These are phyloP conservation scores for Xylaria sp. DNA, from an alignment of 2,329 filamentous ascomycete genomes.

Conservation along the genomic window DNA sequence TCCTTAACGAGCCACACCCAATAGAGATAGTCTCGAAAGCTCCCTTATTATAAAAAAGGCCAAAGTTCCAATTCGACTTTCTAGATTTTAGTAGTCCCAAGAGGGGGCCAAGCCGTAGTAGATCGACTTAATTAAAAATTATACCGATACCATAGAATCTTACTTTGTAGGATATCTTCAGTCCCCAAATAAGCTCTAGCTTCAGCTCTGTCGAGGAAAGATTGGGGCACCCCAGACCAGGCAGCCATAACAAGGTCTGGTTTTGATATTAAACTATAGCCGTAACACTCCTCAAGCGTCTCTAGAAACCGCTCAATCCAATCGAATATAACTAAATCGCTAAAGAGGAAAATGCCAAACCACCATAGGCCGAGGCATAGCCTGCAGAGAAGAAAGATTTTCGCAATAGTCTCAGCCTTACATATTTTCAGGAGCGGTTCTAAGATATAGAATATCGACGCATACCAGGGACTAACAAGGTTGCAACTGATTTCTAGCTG, in stretches of 20 bases:
- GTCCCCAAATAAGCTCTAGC: neutral
- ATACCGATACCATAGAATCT: neutral
- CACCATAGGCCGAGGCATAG: neutral
- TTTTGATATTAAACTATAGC: neutral
- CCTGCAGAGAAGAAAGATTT: neutral
- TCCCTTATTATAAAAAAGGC: constrained; percentile 2
- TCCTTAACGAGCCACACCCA: constrained; percentile 4
- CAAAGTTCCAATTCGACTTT: constrained; percentile 1
- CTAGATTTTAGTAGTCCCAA: neutral
- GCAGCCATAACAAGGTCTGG: neutral
- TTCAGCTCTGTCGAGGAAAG: neutral
- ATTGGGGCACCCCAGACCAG: neutral
- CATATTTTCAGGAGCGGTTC: neutral
- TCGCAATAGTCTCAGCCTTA: neutral
- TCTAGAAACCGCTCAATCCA: constrained; percentile 1
- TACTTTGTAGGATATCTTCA: neutral
- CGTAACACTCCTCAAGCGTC: constrained; percentile 3
- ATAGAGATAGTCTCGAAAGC: constrained; percentile 5
- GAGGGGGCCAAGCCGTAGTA: neutral
- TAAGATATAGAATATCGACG: neutral
- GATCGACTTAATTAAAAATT: neutral
- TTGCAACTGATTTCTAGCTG: neutral
- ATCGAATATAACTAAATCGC: neutral
- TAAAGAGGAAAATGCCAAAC: constrained; percentile 1
- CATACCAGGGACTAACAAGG: neutral